Evolutionary conservation across 805 yeast genomes (phyloP).

Genomic region (Barnettozyma wickerhamii): DNA sequence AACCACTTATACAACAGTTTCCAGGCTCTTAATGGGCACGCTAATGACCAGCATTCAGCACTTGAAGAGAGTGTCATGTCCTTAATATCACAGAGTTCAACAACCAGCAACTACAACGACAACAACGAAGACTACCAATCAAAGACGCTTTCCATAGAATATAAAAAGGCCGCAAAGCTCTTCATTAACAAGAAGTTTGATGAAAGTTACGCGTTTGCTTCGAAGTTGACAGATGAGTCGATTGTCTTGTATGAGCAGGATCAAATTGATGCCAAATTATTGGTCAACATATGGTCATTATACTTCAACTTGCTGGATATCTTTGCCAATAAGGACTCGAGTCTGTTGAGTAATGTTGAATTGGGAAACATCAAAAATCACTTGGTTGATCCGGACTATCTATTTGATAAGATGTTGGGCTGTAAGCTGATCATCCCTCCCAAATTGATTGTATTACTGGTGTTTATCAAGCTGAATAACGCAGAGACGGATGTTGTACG

Average conservation of each 20-base stretch:
- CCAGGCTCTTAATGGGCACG: background rate
- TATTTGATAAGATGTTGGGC: constrained; percentile 15
- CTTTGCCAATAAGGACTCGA: constrained; percentile 13
- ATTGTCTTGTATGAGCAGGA: constrained; percentile 10
- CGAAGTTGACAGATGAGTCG: constrained; percentile 9
- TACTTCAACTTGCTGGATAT: constrained; percentile 26
- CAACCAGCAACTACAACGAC: background rate
- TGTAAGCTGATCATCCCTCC: constrained; percentile 15
- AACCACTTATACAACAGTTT: background rate
- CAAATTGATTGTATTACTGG: constrained; percentile 17
- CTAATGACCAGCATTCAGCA: background rate
- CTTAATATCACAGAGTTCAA: constrained; percentile 5
- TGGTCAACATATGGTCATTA: constrained; percentile 22
- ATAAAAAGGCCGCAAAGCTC: constrained; percentile 21
- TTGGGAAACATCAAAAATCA: constrained; percentile 1
- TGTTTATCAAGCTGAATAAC: constrained; percentile 23
- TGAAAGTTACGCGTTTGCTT: constrained; percentile 13
- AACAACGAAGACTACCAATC: background rate
- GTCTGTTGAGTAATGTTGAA: constrained; percentile 1
- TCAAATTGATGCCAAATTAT: constrained; percentile 12
- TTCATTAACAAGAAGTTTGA: constrained; percentile 24
- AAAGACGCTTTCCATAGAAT: constrained; percentile 7
- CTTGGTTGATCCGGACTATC: constrained; percentile 10
- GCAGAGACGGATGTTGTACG: constrained; percentile 11
- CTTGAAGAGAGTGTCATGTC: constrained; percentile 6